These are phyloP conservation scores for Spathaspora hagerdaliae DNA, from an alignment of 805 yeast genomes.

Conservation along the genomic window DNA sequence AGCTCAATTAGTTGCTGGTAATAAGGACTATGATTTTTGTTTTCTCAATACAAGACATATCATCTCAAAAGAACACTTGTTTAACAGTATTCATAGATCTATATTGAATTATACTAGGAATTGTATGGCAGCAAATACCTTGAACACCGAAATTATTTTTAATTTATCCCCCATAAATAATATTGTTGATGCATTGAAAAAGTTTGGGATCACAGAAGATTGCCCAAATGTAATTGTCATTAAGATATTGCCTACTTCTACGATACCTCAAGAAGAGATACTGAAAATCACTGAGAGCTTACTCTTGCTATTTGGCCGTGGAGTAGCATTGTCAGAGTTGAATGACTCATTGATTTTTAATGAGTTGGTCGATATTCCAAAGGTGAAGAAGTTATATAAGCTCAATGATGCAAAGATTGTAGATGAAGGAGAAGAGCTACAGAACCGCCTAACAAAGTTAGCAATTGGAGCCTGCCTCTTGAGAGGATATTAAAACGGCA, in stretches of 20 bases:
- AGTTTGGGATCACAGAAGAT: conserved; percentile 62
- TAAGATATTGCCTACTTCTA: conserved; percentile 33
- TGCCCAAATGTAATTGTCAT: conserved; percentile 46
- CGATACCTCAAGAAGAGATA: conserved; percentile 11
- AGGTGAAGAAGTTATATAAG: conserved; percentile 35
- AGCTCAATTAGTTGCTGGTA: conserved; percentile 38
- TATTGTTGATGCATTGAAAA: conserved; percentile 64
- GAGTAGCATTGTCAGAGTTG: conserved; percentile 9
- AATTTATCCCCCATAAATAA: conserved; percentile 68
- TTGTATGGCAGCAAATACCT: conserved; percentile 54
- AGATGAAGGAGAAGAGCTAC: conserved; percentile 10
- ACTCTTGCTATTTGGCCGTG: conserved; percentile 8
- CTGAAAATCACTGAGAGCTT: conserved; percentile 16
- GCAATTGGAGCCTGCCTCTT: conserved; percentile 46
- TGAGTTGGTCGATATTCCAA: conserved; percentile 18
- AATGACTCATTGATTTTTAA: conserved; percentile 1
- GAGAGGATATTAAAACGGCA: conserved; percentile 35
- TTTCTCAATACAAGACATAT: conserved; percentile 60
- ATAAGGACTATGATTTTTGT: conserved; percentile 53
- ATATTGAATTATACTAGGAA: conserved; percentile 47
- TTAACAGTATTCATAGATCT: conserved; percentile 58
- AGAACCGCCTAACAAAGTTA: conserved; percentile 32
- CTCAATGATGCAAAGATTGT: conserved; percentile 25
- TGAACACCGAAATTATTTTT: conserved; percentile 71
- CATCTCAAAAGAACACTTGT: conserved; percentile 58